Evolutionary conservation across 2,329 filamentous ascomycete species (phyloP).

Genomic region (Pseudocercospora musae): DNA sequence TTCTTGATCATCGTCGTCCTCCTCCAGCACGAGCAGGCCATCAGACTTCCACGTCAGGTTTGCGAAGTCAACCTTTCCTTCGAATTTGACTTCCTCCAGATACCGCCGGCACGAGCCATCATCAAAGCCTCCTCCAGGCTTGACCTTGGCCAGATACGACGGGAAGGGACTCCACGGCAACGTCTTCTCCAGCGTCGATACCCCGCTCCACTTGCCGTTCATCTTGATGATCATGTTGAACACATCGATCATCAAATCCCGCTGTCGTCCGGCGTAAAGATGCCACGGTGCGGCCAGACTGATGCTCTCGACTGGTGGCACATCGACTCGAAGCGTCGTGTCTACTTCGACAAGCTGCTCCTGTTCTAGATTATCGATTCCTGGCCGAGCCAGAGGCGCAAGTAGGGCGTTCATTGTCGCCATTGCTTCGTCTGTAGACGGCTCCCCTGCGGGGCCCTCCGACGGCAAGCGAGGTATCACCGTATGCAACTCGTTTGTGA

Average conservation of each 20-base stretch:
- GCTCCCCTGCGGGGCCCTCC: conserved; percentile 19
- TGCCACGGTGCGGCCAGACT: conserved; percentile 49
- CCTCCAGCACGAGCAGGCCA: conserved; percentile 46
- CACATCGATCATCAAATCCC: conserved; percentile 27
- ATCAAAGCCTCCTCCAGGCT: conserved; percentile 41
- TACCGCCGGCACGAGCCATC: conserved; percentile 39
- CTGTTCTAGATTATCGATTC: conserved; percentile 37
- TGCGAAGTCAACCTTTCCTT: conserved; percentile 40
- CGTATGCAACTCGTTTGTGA: conserved; percentile 37
- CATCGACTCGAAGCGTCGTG: conserved; percentile 47
- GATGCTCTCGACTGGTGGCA: conserved; percentile 48
- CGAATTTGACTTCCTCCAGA: conserved; percentile 34
- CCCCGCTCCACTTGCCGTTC: conserved; percentile 42
- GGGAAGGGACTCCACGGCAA: conserved; percentile 51
- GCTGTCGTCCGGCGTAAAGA: conserved; percentile 30
- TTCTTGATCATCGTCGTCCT: conserved; percentile 37
- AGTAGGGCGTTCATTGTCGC: conserved; percentile 36
- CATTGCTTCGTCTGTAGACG: conserved; percentile 31
- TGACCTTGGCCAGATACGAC: conserved; percentile 38
- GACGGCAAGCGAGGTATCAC: conserved; percentile 35
- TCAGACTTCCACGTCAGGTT: conserved; percentile 48
- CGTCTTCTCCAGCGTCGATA: conserved; percentile 39
- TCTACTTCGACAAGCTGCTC: conserved; percentile 49
- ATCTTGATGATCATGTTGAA: conserved; percentile 27
- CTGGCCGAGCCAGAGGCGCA: conserved; percentile 37